A percentile compares a stretch with the other conserved stretches of the same genome.
phyloP scores from a whole-genome alignment of 2,329 filamentous ascomycete species.

The Aspergillus vadensis region DNA sequence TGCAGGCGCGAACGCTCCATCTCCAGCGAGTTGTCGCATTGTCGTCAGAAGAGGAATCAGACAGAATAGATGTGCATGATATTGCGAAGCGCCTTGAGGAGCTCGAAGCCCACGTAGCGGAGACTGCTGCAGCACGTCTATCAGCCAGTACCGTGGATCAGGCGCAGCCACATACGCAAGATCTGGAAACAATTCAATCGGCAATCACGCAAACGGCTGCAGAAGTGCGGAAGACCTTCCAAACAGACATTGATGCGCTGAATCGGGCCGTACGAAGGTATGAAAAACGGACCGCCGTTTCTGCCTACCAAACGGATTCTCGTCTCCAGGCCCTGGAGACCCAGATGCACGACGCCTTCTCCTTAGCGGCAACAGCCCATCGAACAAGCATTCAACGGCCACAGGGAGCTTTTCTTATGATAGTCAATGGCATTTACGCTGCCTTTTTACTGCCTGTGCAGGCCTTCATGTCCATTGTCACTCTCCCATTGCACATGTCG shows the following conservation, averaged over 20 bases:
- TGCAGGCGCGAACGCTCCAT: slow-evolving; percentile 76
- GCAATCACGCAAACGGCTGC: slow-evolving; percentile 43
- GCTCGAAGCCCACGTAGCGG: slow-evolving; percentile 62
- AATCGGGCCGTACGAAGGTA: slow-evolving; percentile 87
- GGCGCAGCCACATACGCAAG: slow-evolving; percentile 19
- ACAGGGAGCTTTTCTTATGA: slow-evolving; percentile 28
- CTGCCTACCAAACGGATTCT: slow-evolving; percentile 74
- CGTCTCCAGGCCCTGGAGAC: slow-evolving; percentile 71
- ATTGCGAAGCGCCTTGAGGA: slow-evolving; percentile 68
- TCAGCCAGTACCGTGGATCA: slow-evolving; percentile 11
- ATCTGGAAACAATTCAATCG: slow-evolving; percentile 45
- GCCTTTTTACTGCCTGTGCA: slow-evolving; percentile 41
- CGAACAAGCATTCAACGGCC: slow-evolving; percentile 25
- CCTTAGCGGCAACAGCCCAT: slow-evolving; percentile 73
- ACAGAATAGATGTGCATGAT: slow-evolving; percentile 50
- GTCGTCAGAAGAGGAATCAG: slow-evolving; percentile 34
- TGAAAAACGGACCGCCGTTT: slow-evolving; percentile 80
- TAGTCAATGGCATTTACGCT: slow-evolving; percentile 42
- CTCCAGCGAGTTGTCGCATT: slow-evolving; percentile 70
- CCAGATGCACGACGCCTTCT: slow-evolving; percentile 73
- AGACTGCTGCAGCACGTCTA: slow-evolving; percentile 33
- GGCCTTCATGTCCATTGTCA: slow-evolving; percentile 30
- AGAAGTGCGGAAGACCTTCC: slow-evolving; percentile 66
- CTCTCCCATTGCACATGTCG: slow-evolving; percentile 34
- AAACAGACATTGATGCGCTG: slow-evolving; percentile 82